Base-by-base conservation (phyloP, 495 filamentous ascomycete genomes). In the Aspergillus kassunensis region DNA sequence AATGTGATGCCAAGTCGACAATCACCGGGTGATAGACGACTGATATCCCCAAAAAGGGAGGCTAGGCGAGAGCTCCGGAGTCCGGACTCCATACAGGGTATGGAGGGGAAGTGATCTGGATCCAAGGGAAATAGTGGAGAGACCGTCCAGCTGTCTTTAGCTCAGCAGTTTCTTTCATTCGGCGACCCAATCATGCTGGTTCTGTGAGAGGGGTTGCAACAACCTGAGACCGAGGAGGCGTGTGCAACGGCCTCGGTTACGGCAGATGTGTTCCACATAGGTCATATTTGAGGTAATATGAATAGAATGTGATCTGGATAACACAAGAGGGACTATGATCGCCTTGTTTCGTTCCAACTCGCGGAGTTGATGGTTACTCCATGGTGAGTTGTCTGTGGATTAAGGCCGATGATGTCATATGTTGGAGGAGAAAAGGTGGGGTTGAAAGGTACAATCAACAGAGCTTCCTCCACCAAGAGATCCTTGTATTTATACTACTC, bases 351-450 rank as follows among this genome's bases (percentile, higher is more conserved):
- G n/a, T n/a, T n/a, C n/a, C n/a, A n/a, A n/a, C n/a, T n/a, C n/a
- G n/a, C n/a, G n/a, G n/a, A n/a, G n/a, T n/a, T n/a, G n/a, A n/a
- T n/a, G n/a, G n/a, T n/a, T n/a, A n/a, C n/a, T n/a, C n/a, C n/a
- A n/a, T n/a, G n/a, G n/a, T n/a, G n/a, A n/a, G n/a, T n/a, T n/a
- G n/a, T n/a, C n/a, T n/a, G n/a, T n/a, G n/a, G n/a, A n/a, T n/a
- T n/a, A n/a, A n/a, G n/a, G n/a, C n/a, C n/a, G n/a, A n/a, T n/a
- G n/a, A n/a, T n/a, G n/a, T n/a, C n/a, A n/a, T n/a, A n/a, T n/a
- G n/a, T n/a, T n/a, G n/a, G n/a, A 24, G n/a, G 12, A n/a, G 39
- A 43, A 47, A 35, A 35, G 29, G 44, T 11, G 44, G 44, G 44
- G 44, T 33, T 35, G 23, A 44, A 11, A 13, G 11, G 40, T 19